Percentiles rank a stretch among this genome's conserved stretches.
Evolutionary conservation across 306 rosid genomes (phyloP).

Genomic region (Acacia acuminata): DNA sequence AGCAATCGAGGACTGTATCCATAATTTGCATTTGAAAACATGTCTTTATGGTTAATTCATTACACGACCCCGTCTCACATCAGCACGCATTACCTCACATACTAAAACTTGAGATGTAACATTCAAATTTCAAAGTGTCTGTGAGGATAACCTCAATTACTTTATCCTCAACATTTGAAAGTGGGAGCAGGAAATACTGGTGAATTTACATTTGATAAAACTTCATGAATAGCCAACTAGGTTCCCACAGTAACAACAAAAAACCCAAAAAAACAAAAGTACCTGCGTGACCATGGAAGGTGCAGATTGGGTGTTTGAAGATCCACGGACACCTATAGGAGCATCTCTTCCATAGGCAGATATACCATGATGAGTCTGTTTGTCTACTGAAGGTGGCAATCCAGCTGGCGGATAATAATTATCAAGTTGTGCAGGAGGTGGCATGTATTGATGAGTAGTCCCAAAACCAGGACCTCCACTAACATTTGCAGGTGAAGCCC

Average conservation of each 20-base stretch:
- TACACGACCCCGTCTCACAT: neutral
- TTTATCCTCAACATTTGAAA: slow-evolving; percentile 17
- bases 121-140: neutral
- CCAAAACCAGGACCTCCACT: slow-evolving; percentile 93
- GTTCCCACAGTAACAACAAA: slow-evolving; percentile 10
- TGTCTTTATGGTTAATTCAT: neutral
- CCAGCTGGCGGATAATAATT: slow-evolving; percentile 79
- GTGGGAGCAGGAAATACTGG: neutral
- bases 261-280: slow-evolving; percentile 30
- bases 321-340: slow-evolving; percentile 62
- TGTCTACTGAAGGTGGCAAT: slow-evolving; percentile 76
- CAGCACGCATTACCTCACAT: neutral
- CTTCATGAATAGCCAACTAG: slow-evolving; percentile 11
- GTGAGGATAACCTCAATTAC: neutral
- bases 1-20: slow-evolving; percentile 7
- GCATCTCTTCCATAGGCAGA: slow-evolving; percentile 93
- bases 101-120: neutral
- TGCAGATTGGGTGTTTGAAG: slow-evolving; percentile 75
- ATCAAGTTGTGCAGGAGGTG: slow-evolving; percentile 81
- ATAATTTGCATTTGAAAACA: slow-evolving; percentile 12
- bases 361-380: slow-evolving; percentile 95
- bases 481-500: slow-evolving; percentile 87
- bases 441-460: slow-evolving; percentile 77
- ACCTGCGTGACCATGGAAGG: slow-evolving; percentile 92
- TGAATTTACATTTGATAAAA: slow-evolving; percentile 13